Evolutionary conservation across 306 rosid species (phyloP).

Genomic region (Pterocarpus santalinus): DNA sequence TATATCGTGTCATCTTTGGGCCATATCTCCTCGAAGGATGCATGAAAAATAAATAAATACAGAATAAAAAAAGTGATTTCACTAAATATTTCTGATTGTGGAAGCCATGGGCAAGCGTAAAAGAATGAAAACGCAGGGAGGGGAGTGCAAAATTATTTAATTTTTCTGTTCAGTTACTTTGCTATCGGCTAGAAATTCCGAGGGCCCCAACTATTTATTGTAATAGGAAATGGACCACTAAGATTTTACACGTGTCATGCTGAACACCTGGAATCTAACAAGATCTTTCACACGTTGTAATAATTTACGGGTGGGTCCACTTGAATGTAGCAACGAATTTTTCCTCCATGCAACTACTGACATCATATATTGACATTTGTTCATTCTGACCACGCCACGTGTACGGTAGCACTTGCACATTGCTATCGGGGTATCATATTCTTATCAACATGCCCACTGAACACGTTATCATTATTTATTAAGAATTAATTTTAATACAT

Average conservation of each 20-base stretch:
- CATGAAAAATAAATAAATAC: too few relatives aligned
- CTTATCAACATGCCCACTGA: slow-evolving; percentile 45
- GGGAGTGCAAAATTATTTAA: slow-evolving; percentile 6
- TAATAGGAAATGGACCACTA: slow-evolving; percentile 26
- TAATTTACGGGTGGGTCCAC: not conserved
- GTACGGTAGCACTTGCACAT: slow-evolving; percentile 43
- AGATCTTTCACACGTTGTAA: slow-evolving; percentile 49
- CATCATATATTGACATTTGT: slow-evolving; percentile 22
- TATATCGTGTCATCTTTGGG: too few relatives aligned
- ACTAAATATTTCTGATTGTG: not conserved
- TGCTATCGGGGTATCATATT: not conserved
- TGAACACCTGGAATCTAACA: not conserved
- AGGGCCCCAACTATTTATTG: slow-evolving; percentile 35
- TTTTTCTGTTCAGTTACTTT: not conserved
- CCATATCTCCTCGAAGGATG: too few relatives aligned
- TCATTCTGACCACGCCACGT: slow-evolving; percentile 48
- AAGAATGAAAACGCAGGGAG: slow-evolving; percentile 1
- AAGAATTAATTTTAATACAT: too few relatives aligned
- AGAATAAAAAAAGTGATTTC: too few relatives aligned
- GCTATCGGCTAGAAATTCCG: slow-evolving; percentile 56
- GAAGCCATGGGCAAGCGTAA: not conserved
- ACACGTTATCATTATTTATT: slow-evolving; percentile 37
- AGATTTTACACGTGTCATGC: slow-evolving; percentile 51
- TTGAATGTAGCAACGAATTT: slow-evolving; percentile 30
- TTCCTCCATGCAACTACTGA: slow-evolving; percentile 60